Base-by-base conservation (phyloP, 2,329 filamentous ascomycete genomes). In the Aspergillus chevalieri region DNA sequence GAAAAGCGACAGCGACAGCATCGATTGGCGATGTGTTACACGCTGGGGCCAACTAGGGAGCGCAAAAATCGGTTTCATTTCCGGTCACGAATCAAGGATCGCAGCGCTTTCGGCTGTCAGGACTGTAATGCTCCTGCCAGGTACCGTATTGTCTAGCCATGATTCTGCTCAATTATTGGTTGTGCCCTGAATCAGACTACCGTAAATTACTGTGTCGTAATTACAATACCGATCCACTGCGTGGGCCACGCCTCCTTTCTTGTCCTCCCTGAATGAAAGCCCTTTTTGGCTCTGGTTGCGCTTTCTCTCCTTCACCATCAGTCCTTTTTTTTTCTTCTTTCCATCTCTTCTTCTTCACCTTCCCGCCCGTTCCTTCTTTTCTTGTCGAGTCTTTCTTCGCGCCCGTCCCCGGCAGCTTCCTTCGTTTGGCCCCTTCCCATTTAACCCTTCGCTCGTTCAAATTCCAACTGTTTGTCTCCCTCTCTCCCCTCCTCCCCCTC, bases 371-470 rank as follows among this genome's bases (percentile, higher is more conserved):
- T 52, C 52, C 58, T 63, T 64, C 60, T 57, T 58, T 54, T 50
- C 45, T 51, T 47, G 47, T 19, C 15, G 17, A 41, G 38, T 15
- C 38, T 50, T 45, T 48, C 43, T 49, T 47, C 57, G 53, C 53
- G 47, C 48, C 44, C 33, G 45, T 46, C 56, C 52, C 34, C 43
- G 42, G 52, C 57, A 58, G 63, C 65, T 67, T 67, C 38, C 15
- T 41, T 41, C 38, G 38, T 41, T 41, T 41, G 38, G 19, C 8
- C 10, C 34, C 64, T 61, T 58, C 55, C 55, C 65, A 63, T 59
- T 62, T 63, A 56, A 61, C 63, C 57, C 58, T 62, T 56, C 67
- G 64, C 61, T 69, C 66, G 63, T 69, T 67, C 49, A 53, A 48
- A 52, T 52, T 52, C 44, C 48, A 14, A 34, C 46, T 57, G 49